Base-by-base conservation (phyloP, 345 rosid species). In the Hibiscus tridactylites region DNA sequence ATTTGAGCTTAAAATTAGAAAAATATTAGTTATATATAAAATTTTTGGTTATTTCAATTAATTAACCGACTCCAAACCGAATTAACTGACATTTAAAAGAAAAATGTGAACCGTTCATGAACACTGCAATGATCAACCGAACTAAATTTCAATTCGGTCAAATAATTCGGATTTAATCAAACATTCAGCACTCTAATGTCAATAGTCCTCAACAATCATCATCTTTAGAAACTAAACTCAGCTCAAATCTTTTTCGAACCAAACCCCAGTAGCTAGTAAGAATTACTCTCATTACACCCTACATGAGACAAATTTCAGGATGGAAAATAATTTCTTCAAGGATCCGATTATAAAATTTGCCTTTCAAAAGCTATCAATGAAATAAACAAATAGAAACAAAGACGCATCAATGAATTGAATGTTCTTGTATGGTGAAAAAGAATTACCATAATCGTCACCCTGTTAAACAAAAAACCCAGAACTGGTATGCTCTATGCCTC, bases 361-460 rank as follows among this genome's bases (percentile, higher is more conserved):
- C 5, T 26, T 28, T 13, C 9, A 12, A 68, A 54, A 9, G 9
- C 24, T 26, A 19, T 49, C 59, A 52, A 47, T 31, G 44, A 17
- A 47, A 68, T 68, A 67, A 67, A 67, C 39, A 58, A 13, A 68
- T 49, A 49, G 59, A 24, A 68, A 61, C 19, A 70, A 65, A 61
- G 66, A 75, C 76, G 39, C 73, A 77, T 56, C 35, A 49, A 47
- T 49, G 17, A 53, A 56, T n/a, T 65, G 59, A 68, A 69, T 74
- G 65, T 31, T 57, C 47, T 56, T 73, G 63, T 61, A 71, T 39
- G 61, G 64, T 65, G 42, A 42, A 46, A 77, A 81, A 69, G 75
- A 73, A 74, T 71, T 67, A 33, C 47, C 47, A 78, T 33, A n/a
- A 44, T 35, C 59, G 73, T 50, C 37, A 1, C 53, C 5, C 28